phyloP scores from a whole-genome alignment of 2,329 filamentous ascomycete genomes.

The Ophiosphaerella herpotricha region DNA sequence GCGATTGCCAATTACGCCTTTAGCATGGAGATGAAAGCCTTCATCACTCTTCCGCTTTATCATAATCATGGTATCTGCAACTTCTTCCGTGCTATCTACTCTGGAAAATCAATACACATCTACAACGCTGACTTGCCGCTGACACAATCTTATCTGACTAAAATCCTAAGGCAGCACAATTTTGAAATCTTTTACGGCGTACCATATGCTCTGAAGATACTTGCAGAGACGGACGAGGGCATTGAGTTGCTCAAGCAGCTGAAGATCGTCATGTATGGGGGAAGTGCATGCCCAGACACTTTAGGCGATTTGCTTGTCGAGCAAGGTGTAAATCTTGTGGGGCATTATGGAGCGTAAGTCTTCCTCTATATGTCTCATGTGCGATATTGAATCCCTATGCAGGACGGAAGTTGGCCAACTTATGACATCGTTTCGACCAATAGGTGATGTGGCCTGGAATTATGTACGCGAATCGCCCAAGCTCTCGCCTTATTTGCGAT shows the following conservation, averaged over 20 bases:
- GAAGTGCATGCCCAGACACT: constrained; percentile 63
- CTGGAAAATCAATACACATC: constrained; percentile 28
- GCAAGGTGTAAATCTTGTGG: constrained; percentile 59
- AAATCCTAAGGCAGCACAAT: constrained; percentile 24
- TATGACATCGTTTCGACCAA: constrained; percentile 64
- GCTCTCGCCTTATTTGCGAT: constrained; percentile 50
- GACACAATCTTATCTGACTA: constrained; percentile 21
- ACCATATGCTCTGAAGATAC: constrained; percentile 67
- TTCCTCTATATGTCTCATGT: too few relatives aligned
- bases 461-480: constrained; percentile 56
- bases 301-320: constrained; percentile 59
- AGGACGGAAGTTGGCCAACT: constrained; percentile 66
- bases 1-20: constrained; percentile 26
- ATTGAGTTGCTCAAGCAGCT: constrained; percentile 54
- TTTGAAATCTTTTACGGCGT: constrained; percentile 66
- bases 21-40: constrained; percentile 26
- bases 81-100: constrained; percentile 30
- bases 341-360: constrained; percentile 62
- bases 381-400: neutral
- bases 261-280: constrained; percentile 63
- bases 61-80: constrained; percentile 36
- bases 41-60: constrained; percentile 29
- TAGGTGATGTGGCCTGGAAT: constrained; percentile 63
- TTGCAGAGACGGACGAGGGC: constrained; percentile 63
- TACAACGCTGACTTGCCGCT: constrained; percentile 32